These are phyloP conservation scores for Colletotrichum lupini DNA, from an alignment of 2,329 filamentous ascomycete genomes.

Conservation along the genomic window DNA sequence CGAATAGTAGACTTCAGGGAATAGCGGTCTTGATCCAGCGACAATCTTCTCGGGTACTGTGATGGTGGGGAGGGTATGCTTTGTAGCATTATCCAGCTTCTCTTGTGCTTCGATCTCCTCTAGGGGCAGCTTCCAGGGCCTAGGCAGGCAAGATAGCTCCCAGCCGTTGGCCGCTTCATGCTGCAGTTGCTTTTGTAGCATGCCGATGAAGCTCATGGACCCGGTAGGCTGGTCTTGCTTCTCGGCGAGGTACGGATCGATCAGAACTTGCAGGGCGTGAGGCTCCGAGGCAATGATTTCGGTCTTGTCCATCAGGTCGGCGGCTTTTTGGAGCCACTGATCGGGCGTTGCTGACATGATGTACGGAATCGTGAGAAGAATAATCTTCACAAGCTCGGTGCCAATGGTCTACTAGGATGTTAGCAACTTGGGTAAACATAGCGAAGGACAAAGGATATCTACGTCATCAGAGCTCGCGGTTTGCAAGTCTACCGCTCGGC, in stretches of 20 bases:
- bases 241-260: slow-evolving; percentile 83
- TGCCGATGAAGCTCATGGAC: slow-evolving; percentile 76
- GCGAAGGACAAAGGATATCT: slow-evolving; percentile 47
- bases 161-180: slow-evolving; percentile 79
- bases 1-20: slow-evolving; percentile 94
- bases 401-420: slow-evolving; percentile 64
- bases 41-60: slow-evolving; percentile 80
- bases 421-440: background rate
- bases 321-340: slow-evolving; percentile 78
- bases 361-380: slow-evolving; percentile 94
- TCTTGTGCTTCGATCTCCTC: slow-evolving; percentile 70
- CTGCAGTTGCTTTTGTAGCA: slow-evolving; percentile 89
- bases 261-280: slow-evolving; percentile 84
- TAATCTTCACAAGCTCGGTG: slow-evolving; percentile 95
- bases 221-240: slow-evolving; percentile 72
- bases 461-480: slow-evolving; percentile 94
- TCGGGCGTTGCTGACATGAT: slow-evolving; percentile 79
- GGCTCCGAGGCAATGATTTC: slow-evolving; percentile 93
- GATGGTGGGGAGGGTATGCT: slow-evolving; percentile 83
- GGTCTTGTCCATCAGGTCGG: slow-evolving; percentile 88
- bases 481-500: slow-evolving; percentile 90
- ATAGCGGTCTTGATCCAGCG: slow-evolving; percentile 79
- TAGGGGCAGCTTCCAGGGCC: slow-evolving; percentile 73
- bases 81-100: slow-evolving; percentile 70
- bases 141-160: slow-evolving; percentile 76